Evolutionary conservation across 805 yeast species (phyloP), one percentile per base, ranked within the genome.

Genomic region (Metschnikowia sp.): DNA sequence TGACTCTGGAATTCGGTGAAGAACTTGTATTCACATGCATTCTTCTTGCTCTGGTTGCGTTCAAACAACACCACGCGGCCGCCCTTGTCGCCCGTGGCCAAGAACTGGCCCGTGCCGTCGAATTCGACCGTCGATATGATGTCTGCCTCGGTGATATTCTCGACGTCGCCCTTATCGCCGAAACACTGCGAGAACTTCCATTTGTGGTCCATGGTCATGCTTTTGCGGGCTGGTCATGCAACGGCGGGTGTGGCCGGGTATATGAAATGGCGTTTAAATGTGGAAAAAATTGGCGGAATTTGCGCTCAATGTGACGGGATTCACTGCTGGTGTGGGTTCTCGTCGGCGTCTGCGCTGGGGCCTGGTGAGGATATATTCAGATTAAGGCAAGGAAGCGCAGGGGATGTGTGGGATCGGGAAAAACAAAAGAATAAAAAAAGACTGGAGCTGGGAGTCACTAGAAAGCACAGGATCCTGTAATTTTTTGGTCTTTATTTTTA

Each of bases 21-120:
- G 70, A 94, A 94, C 61, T 89, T 83, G 72, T 94, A 95, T 68
- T 95, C 99, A 68, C 97, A 91, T 48, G 59, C 61, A 44, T 54
- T 62, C 60, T 78, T 85, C 61, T 82, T 82, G 55, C 72, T 69
- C 55, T 79, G 84, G 65, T 88, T 90, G 59, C 98, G 80, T 68
- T 94, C 98, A 68, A 94, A 94, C 45, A 94, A 69, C 12, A 94
- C 99, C 36, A 94, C 97, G 54, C 99, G 80, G 29, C 99, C 99
- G 45, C 99, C 99, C 63, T 91, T 84, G 71, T 94, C 99, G 52
- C 99, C 99, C 1, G 99, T 94, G 50, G 99, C 99, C 48, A 94
- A 73, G 62, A 85, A 94, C 63, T 94, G 90, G 42, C 99, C 99
- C 8, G 94, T 81, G 62, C 84, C 87, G 65, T 94, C 97, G 61